Percentiles rank a stretch among this genome's conserved stretches.
These are phyloP conservation scores for Phyllostachys edulis DNA, from an alignment of 176 grass and related monocot species.

Conservation along the genomic window DNA sequence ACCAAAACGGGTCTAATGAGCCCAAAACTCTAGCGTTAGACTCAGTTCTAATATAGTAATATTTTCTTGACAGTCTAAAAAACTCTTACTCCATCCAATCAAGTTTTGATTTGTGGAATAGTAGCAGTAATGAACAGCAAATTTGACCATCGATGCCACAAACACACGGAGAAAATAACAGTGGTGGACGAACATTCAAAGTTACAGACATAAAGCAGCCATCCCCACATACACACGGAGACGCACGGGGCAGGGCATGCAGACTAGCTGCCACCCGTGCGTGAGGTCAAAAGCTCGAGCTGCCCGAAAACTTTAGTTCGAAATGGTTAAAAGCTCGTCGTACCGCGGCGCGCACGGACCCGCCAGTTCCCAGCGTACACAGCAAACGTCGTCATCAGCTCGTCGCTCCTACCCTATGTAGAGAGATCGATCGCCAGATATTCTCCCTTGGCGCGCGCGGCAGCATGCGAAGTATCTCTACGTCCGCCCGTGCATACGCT, in stretches of 20 bases:
- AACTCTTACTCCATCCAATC: background rate
- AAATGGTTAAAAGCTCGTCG: constrained; percentile 14
- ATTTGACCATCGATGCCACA: constrained; percentile 6
- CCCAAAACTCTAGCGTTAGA: background rate
- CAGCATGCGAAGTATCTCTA: background rate
- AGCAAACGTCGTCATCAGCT: too few relatives aligned
- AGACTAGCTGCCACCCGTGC: background rate
- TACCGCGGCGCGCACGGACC: background rate
- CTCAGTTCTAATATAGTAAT: background rate
- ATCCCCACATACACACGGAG: background rate
- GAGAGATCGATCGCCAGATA: too few relatives aligned
- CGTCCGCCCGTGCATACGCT: background rate
- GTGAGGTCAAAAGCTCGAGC: constrained; percentile 27
- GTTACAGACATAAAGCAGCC: background rate
- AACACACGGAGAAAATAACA: background rate
- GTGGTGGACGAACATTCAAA: background rate
- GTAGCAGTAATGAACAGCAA: background rate
- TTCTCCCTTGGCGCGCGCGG: background rate
- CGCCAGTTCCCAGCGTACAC: background rate
- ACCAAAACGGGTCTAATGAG: too few relatives aligned
- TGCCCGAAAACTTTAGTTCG: constrained; percentile 22
- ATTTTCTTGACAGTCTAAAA: background rate
- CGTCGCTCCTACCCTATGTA: background rate
- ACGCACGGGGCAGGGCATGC: constrained; percentile 15
- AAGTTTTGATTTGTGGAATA: background rate